These are phyloP conservation scores for Mycena pura DNA, from an alignment of 768 basidiomycete genomes.

Conservation along the genomic window DNA sequence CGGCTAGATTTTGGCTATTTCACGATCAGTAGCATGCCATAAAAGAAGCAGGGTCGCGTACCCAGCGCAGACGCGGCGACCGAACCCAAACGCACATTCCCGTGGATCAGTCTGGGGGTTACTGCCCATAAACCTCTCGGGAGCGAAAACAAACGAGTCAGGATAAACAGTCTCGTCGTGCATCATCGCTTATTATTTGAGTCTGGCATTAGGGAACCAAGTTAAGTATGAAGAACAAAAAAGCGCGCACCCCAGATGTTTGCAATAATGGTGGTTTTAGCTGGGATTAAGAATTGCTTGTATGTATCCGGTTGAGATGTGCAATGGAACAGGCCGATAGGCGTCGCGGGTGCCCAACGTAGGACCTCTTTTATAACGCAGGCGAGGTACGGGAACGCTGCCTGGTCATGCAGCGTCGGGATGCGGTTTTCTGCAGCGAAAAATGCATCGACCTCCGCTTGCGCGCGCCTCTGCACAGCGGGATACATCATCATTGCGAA, in stretches of 20 bases:
- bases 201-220: too few relatives aligned
- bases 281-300: constrained; percentile 18
- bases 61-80: constrained; percentile 26
- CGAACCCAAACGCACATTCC: constrained; percentile 28
- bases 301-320: constrained; percentile 18
- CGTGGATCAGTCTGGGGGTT: constrained; percentile 25
- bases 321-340: constrained; percentile 17
- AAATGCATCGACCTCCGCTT: constrained; percentile 28
- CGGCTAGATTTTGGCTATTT: constrained; percentile 22
- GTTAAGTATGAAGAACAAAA: too few relatives aligned
- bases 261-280: constrained; percentile 17
- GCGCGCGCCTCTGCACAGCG: constrained; percentile 20
- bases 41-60: not conserved
- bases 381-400: constrained; percentile 22
- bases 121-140: constrained; percentile 27
- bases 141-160: constrained; percentile 30
- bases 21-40: not conserved
- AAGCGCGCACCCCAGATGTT: too few relatives aligned
- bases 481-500: constrained; percentile 29
- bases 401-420: constrained; percentile 25
- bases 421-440: constrained; percentile 13
- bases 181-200: too few relatives aligned
- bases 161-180: constrained; percentile 30
- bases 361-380: constrained; percentile 19
- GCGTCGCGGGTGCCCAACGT: constrained; percentile 19